Evolutionary conservation across 345 rosid species (phyloP), one percentile per base, ranked within the genome.

Genomic region (Sonneratia alba): DNA sequence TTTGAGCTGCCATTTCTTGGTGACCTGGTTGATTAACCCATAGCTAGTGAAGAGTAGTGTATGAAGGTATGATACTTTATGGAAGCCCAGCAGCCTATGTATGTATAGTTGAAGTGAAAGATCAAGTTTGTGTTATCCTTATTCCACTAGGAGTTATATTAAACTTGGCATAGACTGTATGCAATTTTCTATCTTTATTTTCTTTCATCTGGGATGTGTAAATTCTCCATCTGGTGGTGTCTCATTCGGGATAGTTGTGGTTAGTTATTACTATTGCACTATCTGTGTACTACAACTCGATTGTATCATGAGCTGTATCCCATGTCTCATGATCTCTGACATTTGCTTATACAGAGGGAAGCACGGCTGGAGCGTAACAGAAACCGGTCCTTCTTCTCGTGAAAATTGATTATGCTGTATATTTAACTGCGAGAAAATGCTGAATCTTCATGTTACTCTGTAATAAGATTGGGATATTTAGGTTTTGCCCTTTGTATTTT

Each of bases 331-430:
- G 66, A 27, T 3, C 69, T 67, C 67, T 16, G 63, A 34, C 36
- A 65, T 47, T 21, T 67, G 19, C 75, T 70, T 43, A 53, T 22
- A 73, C 84, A 91, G 99, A 89, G 97, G 87, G 97, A 90, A 84
- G 99, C 96, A 73, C 87, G 93, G 74, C 78, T 91, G 82, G 98
- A 94, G 80, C 89, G 96, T 70, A 94, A 94, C 78, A 87, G 67
- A 83, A 88, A 36, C 59, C 86, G 93, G 27, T 89, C 97, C 24
- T 71, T 94, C 40, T 91, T 90, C 80, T 92, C 97, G 0, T 92
- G 82, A 91, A 79, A 49, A 56, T 75, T 67, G 62, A 65, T 56
- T 69, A 1, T 57, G 63, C 4, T 22, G 34, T 57, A 57, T 27
- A 61, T 32, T 9, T 10, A 32, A 61, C 4, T 49, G 4, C 19